Evolutionary conservation across 371 early-diverging fungal species (phyloP).

Genomic region (Thermomucor indicae-seudaticae): DNA sequence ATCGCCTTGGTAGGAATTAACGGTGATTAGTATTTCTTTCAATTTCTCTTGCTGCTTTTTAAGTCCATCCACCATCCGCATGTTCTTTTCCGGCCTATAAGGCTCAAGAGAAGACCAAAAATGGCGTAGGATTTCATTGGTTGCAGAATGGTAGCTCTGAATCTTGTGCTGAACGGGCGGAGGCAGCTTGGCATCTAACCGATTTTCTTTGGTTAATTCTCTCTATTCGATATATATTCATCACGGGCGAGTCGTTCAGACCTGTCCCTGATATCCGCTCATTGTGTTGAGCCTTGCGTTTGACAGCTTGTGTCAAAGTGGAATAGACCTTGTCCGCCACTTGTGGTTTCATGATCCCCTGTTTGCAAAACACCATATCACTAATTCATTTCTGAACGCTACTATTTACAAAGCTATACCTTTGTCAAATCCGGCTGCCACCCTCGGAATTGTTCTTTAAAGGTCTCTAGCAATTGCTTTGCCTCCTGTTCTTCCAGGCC

Average conservation of each 20-base stretch:
- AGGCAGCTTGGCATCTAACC: slow-evolving; percentile 38
- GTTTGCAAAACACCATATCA: neutral
- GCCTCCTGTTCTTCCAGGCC: slow-evolving; percentile 12
- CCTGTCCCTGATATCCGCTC: slow-evolving; percentile 22
- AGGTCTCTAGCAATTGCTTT: slow-evolving; percentile 16
- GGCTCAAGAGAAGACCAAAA: slow-evolving; percentile 58
- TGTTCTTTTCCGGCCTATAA: slow-evolving; percentile 49
- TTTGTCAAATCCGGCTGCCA: slow-evolving; percentile 42
- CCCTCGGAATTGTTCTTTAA: slow-evolving; percentile 27
- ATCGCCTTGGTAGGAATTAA: slow-evolving; percentile 26
- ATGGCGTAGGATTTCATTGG: slow-evolving; percentile 63
- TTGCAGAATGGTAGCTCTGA: slow-evolving; percentile 51
- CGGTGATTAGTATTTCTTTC: slow-evolving; percentile 35
- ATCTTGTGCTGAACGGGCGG: slow-evolving; percentile 44
- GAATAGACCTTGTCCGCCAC: slow-evolving; percentile 30
- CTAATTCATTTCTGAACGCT: neutral
- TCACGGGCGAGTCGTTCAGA: slow-evolving; percentile 7
- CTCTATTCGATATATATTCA: no score
- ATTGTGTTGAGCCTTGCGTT: slow-evolving; percentile 26
- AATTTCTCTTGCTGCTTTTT: slow-evolving; percentile 47
- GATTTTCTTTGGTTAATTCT: no score
- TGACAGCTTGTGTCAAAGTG: slow-evolving; percentile 28
- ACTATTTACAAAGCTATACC: slow-evolving; percentile 5
- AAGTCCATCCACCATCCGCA: slow-evolving; percentile 50
- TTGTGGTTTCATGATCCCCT: slow-evolving; percentile 29